Evolutionary conservation across 2,329 filamentous ascomycete genomes (phyloP), one percentile per base, ranked within the genome.

Genomic region (Aspergillus oerlinghausenensis): DNA sequence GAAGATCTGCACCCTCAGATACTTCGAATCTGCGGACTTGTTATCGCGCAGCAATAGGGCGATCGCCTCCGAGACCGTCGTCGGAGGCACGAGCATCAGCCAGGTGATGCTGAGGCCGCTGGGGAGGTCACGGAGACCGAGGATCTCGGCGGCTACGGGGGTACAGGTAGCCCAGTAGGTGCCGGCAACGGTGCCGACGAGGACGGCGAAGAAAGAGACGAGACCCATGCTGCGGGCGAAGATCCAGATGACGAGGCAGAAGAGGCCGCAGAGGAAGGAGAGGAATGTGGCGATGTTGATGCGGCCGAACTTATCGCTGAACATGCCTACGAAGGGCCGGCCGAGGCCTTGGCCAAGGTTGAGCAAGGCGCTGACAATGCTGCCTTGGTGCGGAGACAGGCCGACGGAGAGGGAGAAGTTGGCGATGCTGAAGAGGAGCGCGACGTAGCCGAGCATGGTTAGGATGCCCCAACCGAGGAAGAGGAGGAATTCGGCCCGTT

Each of bases 371-470:
- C 81, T 81, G n/a, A 87, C 77, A 42, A 85, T 75, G 14, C 81
- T 80, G 0, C 83, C 85, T 66, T 88, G 84, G n/a, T 80, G 73
- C 1, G 82, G 73, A 0, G 77, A 77, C 3, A 88, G 77, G 0
- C 85, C 85, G 38, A 88, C 79, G 0, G 79, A 79, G 6, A 79
- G 73, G 1, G 84, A 84, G 64, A 86, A 88, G 57, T 82, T 84
- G 1, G 86, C 82, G 8, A 89, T 70, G 2, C 81, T 84, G 71
- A 87, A 89, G 2, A 88, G 75, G 1, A 88, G 70, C 0, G 85
- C 82, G 21, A 87, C 82, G 61, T 88, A 88, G 5, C 83, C 86
- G 5, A 89, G 73, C 79, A 87, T 84, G 51, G 79, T 84, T 59
- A 87, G 77, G 56, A 83, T 78, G 0, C 83, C 84, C 74, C 82